phyloP scores from a whole-genome alignment of 345 rosid genomes.

The Citrus hindsii region DNA sequence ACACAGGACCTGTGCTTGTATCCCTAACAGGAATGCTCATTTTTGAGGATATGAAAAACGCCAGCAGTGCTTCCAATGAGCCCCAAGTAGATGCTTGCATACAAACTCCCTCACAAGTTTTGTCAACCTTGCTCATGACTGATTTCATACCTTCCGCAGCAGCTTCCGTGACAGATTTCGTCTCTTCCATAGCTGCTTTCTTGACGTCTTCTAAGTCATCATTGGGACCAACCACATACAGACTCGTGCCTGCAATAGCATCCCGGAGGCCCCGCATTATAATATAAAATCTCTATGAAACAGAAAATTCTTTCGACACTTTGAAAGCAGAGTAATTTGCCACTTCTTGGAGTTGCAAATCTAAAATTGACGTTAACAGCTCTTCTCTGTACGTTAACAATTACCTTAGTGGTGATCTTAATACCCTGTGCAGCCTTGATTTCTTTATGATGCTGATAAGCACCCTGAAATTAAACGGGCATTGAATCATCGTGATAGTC shows the following conservation, averaged over 20 bases:
- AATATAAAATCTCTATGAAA: conserved; percentile 1
- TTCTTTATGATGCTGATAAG: too few relatives aligned
- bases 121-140: conserved; percentile 77
- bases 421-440: too few relatives aligned
- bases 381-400: too few relatives aligned
- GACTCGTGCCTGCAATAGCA: conserved; percentile 90
- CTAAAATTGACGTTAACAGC: too few relatives aligned
- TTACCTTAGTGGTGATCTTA: too few relatives aligned
- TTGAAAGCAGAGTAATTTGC: too few relatives aligned
- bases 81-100: conserved; percentile 95
- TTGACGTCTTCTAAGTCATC: conserved; percentile 71
- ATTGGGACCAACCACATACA: conserved; percentile 71
- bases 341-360: neutral
- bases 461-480: too few relatives aligned
- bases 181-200: conserved; percentile 75
- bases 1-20: conserved; percentile 85
- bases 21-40: conserved; percentile 90
- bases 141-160: conserved; percentile 82
- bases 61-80: conserved; percentile 90
- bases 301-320: neutral
- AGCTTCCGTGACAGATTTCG: conserved; percentile 58
- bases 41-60: conserved; percentile 74
- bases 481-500: too few relatives aligned
- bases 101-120: conserved; percentile 84
- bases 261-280: conserved; percentile 73